Percentiles rank a stretch among this genome's conserved stretches.
These are phyloP conservation scores for Fonsecaea pedrosoi DNA, from an alignment of 2,329 filamentous ascomycete species.

Conservation along the genomic window DNA sequence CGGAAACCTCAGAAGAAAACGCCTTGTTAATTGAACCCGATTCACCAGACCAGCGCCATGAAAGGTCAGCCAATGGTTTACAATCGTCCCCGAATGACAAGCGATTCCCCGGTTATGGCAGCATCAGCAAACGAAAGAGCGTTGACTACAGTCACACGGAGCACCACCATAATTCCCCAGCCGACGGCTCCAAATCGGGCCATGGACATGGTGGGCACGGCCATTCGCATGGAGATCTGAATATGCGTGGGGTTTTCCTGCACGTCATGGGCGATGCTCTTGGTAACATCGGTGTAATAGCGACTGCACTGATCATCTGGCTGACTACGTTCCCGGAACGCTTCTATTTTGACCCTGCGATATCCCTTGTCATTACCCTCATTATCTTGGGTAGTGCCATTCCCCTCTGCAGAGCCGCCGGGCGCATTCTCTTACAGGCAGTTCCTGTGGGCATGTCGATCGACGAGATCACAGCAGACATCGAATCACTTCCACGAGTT, in stretches of 20 bases:
- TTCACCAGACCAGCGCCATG: constrained; percentile 42
- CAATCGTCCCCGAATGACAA: constrained; percentile 41
- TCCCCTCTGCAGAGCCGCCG: constrained; percentile 59
- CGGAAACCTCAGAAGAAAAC: constrained; percentile 56
- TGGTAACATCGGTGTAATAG: constrained; percentile 57
- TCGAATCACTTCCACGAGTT: constrained; percentile 81
- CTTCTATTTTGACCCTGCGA: constrained; percentile 86
- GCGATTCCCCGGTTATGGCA: constrained; percentile 32
- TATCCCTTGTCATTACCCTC: constrained; percentile 91
- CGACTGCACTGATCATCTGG: constrained; percentile 86
- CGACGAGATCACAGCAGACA: constrained; percentile 90
- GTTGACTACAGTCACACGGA: constrained; percentile 62
- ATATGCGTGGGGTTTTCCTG: constrained; percentile 81
- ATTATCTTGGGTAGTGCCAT: constrained; percentile 65
- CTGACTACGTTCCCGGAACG: constrained; percentile 80
- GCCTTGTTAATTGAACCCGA: constrained; percentile 44
- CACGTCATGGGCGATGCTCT: constrained; percentile 62
- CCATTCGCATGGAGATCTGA: constrained; percentile 86
- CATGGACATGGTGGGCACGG: constrained; percentile 67
- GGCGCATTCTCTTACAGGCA: constrained; percentile 88
- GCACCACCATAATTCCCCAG: constrained; percentile 83
- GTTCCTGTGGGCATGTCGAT: constrained; percentile 88
- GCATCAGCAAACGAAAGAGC: constrained; percentile 40
- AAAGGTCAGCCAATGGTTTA: constrained; percentile 33
- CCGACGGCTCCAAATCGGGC: constrained; percentile 55